phyloP scores from a whole-genome alignment of 2,329 filamentous ascomycete species.

The Lecanoromycetidae sp. region DNA sequence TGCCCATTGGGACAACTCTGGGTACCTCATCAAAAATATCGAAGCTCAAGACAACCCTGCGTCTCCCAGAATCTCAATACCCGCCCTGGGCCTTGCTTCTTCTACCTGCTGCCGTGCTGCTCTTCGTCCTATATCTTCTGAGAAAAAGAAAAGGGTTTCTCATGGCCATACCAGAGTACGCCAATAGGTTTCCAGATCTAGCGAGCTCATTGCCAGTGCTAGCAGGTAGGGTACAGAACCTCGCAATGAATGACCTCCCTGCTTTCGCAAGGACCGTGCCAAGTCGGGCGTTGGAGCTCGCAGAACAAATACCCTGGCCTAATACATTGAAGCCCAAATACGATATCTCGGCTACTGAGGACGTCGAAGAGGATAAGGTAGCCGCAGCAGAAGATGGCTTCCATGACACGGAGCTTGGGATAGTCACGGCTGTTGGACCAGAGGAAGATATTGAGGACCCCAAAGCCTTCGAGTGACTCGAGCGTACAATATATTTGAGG shows the following conservation, averaged over 20 bases:
- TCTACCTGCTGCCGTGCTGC: background rate
- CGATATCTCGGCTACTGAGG: too few relatives aligned
- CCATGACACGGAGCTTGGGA: too few relatives aligned
- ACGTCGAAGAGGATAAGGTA: too few relatives aligned
- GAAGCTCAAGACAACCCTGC: background rate
- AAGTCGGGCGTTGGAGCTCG: background rate
- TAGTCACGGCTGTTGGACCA: too few relatives aligned
- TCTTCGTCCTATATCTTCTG: background rate
- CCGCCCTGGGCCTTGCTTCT: slow-evolving; percentile 1
- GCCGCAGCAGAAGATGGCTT: too few relatives aligned
- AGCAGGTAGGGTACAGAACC: background rate
- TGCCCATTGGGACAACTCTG: background rate
- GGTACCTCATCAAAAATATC: background rate
- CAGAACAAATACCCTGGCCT: background rate
- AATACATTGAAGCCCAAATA: too few relatives aligned
- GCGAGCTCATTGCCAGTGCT: background rate
- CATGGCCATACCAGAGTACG: background rate
- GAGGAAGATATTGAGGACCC: too few relatives aligned
- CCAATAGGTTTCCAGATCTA: background rate
- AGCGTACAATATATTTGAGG: too few relatives aligned
- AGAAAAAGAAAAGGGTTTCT: background rate
- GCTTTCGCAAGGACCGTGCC: background rate
- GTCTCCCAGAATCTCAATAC: background rate
- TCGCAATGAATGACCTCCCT: background rate
- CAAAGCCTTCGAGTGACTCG: too few relatives aligned